Conservation (phyloP, 2,329 filamentous ascomycete species). For the Corinectria fuckeliana region DNA sequence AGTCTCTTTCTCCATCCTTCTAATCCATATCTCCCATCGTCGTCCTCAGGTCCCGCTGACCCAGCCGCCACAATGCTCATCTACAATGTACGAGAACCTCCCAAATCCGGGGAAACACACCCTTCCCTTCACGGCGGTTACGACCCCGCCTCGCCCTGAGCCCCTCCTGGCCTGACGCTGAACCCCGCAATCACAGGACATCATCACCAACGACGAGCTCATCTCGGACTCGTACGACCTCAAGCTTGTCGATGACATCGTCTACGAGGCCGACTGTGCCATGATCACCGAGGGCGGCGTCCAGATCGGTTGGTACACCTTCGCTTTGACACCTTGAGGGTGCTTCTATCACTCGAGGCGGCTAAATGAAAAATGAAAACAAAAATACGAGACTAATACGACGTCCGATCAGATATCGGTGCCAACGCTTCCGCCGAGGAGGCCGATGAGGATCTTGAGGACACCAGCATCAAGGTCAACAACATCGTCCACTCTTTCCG, state of each 20-base stretch:
- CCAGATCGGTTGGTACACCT: slow-evolving; percentile 68
- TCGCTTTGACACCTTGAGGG: neutral
- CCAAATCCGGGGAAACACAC: neutral
- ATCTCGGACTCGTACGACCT: slow-evolving; percentile 93
- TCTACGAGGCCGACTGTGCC: slow-evolving; percentile 90
- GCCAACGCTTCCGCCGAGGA: slow-evolving; percentile 98
- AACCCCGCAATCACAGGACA: slow-evolving; percentile 68
- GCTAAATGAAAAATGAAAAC: neutral
- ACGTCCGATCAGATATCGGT: slow-evolving; percentile 70
- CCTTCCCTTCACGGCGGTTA: neutral
- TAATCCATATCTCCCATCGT: slow-evolving; percentile 29
- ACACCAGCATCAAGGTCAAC: slow-evolving; percentile 77
- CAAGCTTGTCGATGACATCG: slow-evolving; percentile 78
- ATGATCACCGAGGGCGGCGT: slow-evolving; percentile 84
- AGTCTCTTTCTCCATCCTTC: slow-evolving; percentile 21
- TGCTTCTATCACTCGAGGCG: neutral
- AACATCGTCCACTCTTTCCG: slow-evolving; percentile 95
- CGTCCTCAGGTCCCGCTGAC: slow-evolving; percentile 27
- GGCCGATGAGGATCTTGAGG: slow-evolving; percentile 77
- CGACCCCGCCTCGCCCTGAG: slow-evolving; percentile 28
- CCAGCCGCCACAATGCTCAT: slow-evolving; percentile 72
- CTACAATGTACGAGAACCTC: slow-evolving; percentile 62
- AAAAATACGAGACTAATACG: slow-evolving; percentile 18
- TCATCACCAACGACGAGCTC: slow-evolving; percentile 90
- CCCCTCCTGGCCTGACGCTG: slow-evolving; percentile 32